A percentile compares a stretch with the other conserved stretches of the same genome.
phyloP scores from a whole-genome alignment of 1,284 basidiomycete genomes.

The Ustilago trichophora region DNA sequence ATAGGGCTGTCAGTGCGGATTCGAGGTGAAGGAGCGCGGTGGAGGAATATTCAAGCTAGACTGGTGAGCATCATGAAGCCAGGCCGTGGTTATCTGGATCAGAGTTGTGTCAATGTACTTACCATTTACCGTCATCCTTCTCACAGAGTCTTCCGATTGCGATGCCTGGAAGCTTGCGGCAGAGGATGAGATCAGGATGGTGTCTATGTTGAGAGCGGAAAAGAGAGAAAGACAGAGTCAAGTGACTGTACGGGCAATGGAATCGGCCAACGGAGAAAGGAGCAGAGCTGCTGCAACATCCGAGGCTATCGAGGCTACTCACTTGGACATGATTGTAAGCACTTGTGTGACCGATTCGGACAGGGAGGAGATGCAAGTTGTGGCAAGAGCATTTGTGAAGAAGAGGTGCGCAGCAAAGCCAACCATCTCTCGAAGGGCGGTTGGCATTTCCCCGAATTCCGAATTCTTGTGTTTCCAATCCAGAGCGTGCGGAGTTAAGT shows the following conservation, averaged over 20 bases:
- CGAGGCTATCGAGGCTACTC: not conserved
- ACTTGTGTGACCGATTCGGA: too few relatives aligned
- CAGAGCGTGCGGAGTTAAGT: too few relatives aligned
- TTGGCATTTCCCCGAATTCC: too few relatives aligned
- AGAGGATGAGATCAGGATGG: slow-evolving; percentile 88
- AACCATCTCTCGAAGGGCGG: too few relatives aligned
- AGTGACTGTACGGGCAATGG: too few relatives aligned
- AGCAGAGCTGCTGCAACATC: not conserved
- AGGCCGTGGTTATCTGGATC: not conserved
- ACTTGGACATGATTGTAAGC: slow-evolving; percentile 8
- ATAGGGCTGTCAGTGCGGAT: slow-evolving; percentile 77
- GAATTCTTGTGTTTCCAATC: too few relatives aligned
- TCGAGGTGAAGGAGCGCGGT: too few relatives aligned
- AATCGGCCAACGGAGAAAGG: too few relatives aligned
- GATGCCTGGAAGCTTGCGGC: slow-evolving; percentile 92
- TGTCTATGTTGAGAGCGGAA: slow-evolving; percentile 41
- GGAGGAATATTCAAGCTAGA: too few relatives aligned
- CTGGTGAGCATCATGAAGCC: not conserved
- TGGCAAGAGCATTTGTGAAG: too few relatives aligned
- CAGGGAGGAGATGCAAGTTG: too few relatives aligned
- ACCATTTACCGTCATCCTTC: slow-evolving; percentile 99
- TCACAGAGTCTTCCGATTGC: slow-evolving; percentile 95
- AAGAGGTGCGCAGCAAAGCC: too few relatives aligned
- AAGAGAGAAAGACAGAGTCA: not conserved
- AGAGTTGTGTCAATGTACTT: slow-evolving; percentile 58